phyloP scores from a whole-genome alignment of 192 early-diverging fungal species.

The Podila clonocystis region DNA sequence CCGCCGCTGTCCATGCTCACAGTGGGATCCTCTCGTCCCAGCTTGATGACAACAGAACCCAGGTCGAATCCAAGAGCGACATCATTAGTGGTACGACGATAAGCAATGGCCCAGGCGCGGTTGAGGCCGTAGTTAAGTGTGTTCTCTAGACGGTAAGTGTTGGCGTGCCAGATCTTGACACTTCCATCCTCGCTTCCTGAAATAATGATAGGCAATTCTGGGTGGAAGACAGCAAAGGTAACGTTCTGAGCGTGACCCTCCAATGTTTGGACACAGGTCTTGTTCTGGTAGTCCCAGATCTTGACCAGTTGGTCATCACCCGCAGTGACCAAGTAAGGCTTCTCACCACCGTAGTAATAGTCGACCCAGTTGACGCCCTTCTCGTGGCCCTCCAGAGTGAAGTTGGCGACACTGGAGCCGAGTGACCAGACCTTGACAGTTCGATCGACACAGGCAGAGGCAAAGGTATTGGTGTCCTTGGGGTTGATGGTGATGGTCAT shows the following conservation, averaged over 20 bases:
- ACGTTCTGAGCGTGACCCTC: slow-evolving; percentile 98
- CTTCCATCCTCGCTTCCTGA: slow-evolving; percentile 96
- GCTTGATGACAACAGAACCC: slow-evolving; percentile 93
- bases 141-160: slow-evolving; percentile 96
- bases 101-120: slow-evolving; percentile 95
- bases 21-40: slow-evolving; percentile 96
- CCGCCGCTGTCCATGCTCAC: slow-evolving; percentile 97
- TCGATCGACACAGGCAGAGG: slow-evolving; percentile 94
- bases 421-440: slow-evolving; percentile 99
- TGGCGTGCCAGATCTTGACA: slow-evolving; percentile 95
- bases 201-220: slow-evolving; percentile 96
- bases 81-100: slow-evolving; percentile 86
- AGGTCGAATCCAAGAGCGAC: slow-evolving; percentile 97
- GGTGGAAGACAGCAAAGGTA: slow-evolving; percentile 90
- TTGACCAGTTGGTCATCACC: slow-evolving; percentile 96
- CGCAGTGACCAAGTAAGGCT: slow-evolving; percentile 95
- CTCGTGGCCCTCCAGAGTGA: slow-evolving; percentile 95
- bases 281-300: slow-evolving; percentile 99
- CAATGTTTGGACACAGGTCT: slow-evolving; percentile 98
- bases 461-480: slow-evolving; percentile 99
- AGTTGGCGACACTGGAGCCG: slow-evolving; percentile 92
- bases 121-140: slow-evolving; percentile 98
- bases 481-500: slow-evolving; percentile 98
- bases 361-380: slow-evolving; percentile 99
- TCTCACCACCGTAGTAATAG: slow-evolving; percentile 98